phyloP scores from a whole-genome alignment of 83 land plant genomes.

The Diphasiastrum complanatum region DNA sequence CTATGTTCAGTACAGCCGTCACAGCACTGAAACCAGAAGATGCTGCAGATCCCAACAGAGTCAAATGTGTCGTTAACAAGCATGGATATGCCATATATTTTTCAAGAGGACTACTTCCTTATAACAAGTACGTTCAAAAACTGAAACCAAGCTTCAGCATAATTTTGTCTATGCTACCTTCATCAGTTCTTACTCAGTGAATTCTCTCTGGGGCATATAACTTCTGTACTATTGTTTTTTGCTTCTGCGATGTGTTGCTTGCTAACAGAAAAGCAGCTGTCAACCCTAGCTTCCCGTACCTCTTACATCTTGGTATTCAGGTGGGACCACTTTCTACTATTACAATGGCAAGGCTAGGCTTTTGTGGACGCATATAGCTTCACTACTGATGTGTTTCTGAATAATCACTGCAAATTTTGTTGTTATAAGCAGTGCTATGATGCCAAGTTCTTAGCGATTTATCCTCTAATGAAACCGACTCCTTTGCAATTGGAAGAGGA shows the following conservation, averaged over 20 bases:
- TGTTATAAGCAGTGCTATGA: conserved; percentile 69
- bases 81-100: conserved; percentile 93
- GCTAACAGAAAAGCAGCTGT: conserved; percentile 63
- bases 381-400: too few species aligned
- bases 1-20: conserved; percentile 96
- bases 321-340: conserved; percentile 21
- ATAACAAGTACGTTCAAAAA: conserved; percentile 63
- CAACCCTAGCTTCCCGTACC: conserved; percentile 76
- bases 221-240: neutral
- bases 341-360: conserved; percentile 11
- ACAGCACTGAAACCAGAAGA: conserved; percentile 85
- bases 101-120: conserved; percentile 91
- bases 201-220: neutral
- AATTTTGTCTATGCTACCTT: neutral
- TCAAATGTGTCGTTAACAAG: conserved; percentile 79
- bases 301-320: conserved; percentile 98
- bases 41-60: conserved; percentile 79
- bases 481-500: conserved; percentile 71
- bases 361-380: too few species aligned
- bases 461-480: conserved; percentile 51
- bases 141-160: neutral
- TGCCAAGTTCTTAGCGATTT: conserved; percentile 66
- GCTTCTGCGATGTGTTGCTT: neutral
- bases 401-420: neutral
- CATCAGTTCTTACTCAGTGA: neutral